Percentiles rank a stretch among this genome's conserved stretches.
Evolutionary conservation across 192 early-diverging fungal genomes (phyloP).

Genomic region (Coemansia sp.): DNA sequence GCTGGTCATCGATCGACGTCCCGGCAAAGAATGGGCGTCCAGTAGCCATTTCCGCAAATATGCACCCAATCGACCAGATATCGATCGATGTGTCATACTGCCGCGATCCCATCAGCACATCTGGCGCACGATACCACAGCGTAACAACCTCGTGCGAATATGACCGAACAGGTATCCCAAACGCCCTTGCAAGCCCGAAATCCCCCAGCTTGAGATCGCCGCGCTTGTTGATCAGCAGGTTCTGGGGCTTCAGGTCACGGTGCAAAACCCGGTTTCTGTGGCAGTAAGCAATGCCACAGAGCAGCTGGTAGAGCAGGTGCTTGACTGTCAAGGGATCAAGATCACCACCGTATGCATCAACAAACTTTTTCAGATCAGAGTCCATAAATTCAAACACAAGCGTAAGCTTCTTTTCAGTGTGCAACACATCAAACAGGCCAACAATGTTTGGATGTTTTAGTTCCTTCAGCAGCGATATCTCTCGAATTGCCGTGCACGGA

Average conservation of each 20-base stretch:
- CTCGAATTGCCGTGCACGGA: slow-evolving; percentile 73
- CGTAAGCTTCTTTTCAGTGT: slow-evolving; percentile 97
- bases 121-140: slow-evolving; percentile 85
- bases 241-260: slow-evolving; percentile 88
- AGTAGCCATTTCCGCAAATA: slow-evolving; percentile 87
- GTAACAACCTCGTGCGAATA: slow-evolving; percentile 88
- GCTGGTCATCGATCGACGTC: slow-evolving; percentile 81
- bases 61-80: slow-evolving; percentile 85
- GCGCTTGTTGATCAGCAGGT: slow-evolving; percentile 92
- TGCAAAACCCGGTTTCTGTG: slow-evolving; percentile 96
- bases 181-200: slow-evolving; percentile 96
- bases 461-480: slow-evolving; percentile 80
- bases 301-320: slow-evolving; percentile 96
- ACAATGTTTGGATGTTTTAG: slow-evolving; percentile 73
- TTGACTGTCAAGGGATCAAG: slow-evolving; percentile 81
- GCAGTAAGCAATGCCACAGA: slow-evolving; percentile 96
- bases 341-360: slow-evolving; percentile 85
- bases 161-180: slow-evolving; percentile 90
- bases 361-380: slow-evolving; percentile 98
- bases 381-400: slow-evolving; percentile 99
- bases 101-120: slow-evolving; percentile 84
- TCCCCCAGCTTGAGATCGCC: slow-evolving; percentile 84
- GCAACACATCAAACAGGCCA: slow-evolving; percentile 93
- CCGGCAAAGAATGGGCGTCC: slow-evolving; percentile 93
- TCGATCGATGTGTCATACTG: slow-evolving; percentile 89